Base-by-base conservation (phyloP, 2,329 filamentous ascomycete genomes). In the Trichoderma koningii region DNA sequence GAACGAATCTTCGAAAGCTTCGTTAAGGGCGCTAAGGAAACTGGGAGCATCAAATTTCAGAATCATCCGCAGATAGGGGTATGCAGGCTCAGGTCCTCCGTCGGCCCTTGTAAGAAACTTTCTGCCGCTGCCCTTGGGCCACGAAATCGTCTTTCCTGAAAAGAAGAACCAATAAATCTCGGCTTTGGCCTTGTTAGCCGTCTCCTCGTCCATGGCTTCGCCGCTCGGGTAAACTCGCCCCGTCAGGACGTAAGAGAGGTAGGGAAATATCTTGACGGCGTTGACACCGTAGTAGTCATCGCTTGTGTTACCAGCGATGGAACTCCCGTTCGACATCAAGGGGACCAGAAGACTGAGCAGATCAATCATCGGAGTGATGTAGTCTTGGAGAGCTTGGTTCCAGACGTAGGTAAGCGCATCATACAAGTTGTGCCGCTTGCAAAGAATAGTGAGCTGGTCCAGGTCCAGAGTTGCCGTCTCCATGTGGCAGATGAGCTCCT, bases 331-430 rank as follows among this genome's bases (percentile, higher is more conserved):
- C 70, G 83, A 82, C 76, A 84, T 83, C n/a, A 85, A 76, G 30
- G 81, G 86, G 70, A 84, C 78, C 38, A 90, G 75, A n/a, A 97
- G 81, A 15, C 85, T 80, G 55, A 96, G 80, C 2, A 99, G 84
- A 67, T 97, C 93, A 70, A 92, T 89, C 64, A 98, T 81, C 1
- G 95, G 94, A 1, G 93, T 96, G 67, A 97, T 88, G 72, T 96
- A 97, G 76, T 99, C 96, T 67, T 83, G 81, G 30, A 99, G 81
- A 3, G 92, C 93, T 75, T 92, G 89, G 67, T 96, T 98, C 95
- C 95, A 99, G 63, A 99, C 91, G 74, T 98, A 97, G 50, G 96
- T 93, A 64, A 97, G 85, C 2, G 95, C 96, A 76, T 99, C 96
- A 73, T 97, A 99, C 4, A 99, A 84, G 69, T 90, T 87, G 75